phyloP scores from a whole-genome alignment of 768 basidiomycete species.

The Cubamyces sp. region DNA sequence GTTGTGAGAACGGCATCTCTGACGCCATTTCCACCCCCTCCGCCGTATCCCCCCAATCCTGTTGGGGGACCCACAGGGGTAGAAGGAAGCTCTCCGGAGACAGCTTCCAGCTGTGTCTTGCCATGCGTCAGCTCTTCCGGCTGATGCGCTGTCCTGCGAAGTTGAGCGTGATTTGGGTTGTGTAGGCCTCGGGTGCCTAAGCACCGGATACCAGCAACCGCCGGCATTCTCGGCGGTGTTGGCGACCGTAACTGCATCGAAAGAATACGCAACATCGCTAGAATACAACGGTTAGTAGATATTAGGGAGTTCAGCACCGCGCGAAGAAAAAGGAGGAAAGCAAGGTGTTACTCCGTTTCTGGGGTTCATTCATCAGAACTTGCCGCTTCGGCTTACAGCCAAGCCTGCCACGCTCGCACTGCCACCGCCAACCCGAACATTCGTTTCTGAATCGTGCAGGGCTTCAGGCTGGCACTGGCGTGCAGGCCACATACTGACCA shows the following conservation, averaged over 20 bases:
- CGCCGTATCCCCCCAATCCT: conserved; percentile 14
- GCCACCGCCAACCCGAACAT: no score
- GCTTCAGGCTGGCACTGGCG: no score
- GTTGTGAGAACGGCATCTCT: conserved; percentile 61
- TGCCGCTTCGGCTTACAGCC: no score
- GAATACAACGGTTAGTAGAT: not conserved
- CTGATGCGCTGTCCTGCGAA: not conserved
- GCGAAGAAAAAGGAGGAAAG: no score
- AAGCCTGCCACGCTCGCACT: no score
- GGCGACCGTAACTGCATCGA: not conserved
- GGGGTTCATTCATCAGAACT: no score
- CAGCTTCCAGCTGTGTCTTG: conserved; percentile 17
- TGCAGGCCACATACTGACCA: no score
- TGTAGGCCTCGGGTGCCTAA: not conserved
- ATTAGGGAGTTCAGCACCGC: no score
- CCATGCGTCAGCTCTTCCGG: not conserved
- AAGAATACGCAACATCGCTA: not conserved
- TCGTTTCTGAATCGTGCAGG: no score
- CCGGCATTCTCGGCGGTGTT: not conserved
- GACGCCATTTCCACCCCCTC: conserved; percentile 19
- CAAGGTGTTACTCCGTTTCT: no score
- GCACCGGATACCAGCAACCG: not conserved
- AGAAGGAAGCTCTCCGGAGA: conserved; percentile 21
- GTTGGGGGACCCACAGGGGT: conserved; percentile 19
- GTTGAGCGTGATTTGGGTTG: not conserved